Conservation (phyloP, 176 grass and related monocot species). For the Zea luxurians region DNA sequence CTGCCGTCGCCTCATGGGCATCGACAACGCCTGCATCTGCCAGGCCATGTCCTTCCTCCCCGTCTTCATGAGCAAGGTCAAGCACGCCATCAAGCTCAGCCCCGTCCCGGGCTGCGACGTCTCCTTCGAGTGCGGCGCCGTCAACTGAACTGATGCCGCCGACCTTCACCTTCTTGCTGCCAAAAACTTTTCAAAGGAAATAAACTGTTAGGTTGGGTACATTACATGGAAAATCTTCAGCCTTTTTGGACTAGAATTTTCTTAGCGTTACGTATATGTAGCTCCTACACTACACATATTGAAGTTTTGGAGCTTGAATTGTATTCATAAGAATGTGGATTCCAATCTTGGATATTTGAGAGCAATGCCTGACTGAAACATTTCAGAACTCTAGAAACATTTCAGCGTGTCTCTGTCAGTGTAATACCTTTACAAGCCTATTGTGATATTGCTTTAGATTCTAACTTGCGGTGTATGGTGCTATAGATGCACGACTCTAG, state of each 20-base stretch:
- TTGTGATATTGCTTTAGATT: neutral
- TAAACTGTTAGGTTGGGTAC: neutral
- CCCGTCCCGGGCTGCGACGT: conserved; percentile 63
- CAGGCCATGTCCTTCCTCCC: conserved; percentile 63
- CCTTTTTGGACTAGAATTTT: neutral
- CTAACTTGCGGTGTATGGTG: neutral
- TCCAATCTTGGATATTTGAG: neutral
- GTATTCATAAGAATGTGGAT: neutral
- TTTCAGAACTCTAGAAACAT: neutral
- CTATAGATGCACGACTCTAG: neutral
- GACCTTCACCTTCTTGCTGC: neutral
- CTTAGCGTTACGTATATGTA: neutral
- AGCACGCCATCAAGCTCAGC: conserved; percentile 65
- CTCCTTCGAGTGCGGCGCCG: conserved; percentile 59
- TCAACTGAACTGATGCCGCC: conserved; percentile 23
- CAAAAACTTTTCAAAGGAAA: neutral
- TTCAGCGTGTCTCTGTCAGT: neutral
- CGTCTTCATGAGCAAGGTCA: conserved; percentile 68
- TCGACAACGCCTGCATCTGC: conserved; percentile 77
- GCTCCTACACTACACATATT: neutral
- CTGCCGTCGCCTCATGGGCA: conserved; percentile 69
- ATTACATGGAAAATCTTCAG: neutral
- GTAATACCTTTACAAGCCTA: neutral
- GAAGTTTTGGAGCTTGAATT: neutral
- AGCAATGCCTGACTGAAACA: neutral